Percentiles rank a stretch among this genome's conserved stretches.
These are phyloP conservation scores for Tolypocladium endophyticum DNA, from an alignment of 2,329 filamentous ascomycete genomes.

Conservation along the genomic window DNA sequence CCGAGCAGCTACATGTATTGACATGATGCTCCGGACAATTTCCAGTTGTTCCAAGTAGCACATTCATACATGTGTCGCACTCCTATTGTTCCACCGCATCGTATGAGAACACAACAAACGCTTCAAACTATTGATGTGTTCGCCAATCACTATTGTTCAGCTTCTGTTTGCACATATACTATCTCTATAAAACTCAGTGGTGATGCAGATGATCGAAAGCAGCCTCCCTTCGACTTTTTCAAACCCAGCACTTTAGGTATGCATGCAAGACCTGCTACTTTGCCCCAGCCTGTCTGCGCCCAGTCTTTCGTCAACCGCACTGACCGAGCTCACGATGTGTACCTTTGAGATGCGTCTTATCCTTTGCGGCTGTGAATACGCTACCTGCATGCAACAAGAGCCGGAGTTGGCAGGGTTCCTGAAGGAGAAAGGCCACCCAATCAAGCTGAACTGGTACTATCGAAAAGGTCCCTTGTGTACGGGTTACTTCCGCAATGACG, in stretches of 20 bases:
- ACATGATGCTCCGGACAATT: neutral
- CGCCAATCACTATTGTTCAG: neutral
- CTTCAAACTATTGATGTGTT: neutral
- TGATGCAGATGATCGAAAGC: neutral
- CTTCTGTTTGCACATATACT: neutral
- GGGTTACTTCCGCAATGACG: slow-evolving; percentile 2
- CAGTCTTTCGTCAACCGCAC: too few relatives aligned
- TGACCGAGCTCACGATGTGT: slow-evolving; percentile 1
- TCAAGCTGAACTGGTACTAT: neutral
- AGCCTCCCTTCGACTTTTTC: neutral
- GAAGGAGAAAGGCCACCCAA: neutral
- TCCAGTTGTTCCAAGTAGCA: neutral
- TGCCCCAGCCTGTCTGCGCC: neutral
- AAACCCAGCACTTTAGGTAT: too few relatives aligned
- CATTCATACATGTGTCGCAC: neutral
- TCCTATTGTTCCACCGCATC: neutral
- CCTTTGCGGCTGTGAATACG: slow-evolving; percentile 4
- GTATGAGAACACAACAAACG: neutral
- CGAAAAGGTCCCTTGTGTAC: neutral
- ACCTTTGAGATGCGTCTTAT: slow-evolving; percentile 1
- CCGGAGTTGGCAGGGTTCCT: neutral
- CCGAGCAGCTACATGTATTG: neutral
- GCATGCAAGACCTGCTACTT: neutral
- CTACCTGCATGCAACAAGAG: slow-evolving; percentile 1
- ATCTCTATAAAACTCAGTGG: neutral